Percentiles rank a stretch among this genome's conserved stretches.
Conservation (phyloP, 495 filamentous ascomycete genomes). For the Evansstolkia leycettana region DNA sequence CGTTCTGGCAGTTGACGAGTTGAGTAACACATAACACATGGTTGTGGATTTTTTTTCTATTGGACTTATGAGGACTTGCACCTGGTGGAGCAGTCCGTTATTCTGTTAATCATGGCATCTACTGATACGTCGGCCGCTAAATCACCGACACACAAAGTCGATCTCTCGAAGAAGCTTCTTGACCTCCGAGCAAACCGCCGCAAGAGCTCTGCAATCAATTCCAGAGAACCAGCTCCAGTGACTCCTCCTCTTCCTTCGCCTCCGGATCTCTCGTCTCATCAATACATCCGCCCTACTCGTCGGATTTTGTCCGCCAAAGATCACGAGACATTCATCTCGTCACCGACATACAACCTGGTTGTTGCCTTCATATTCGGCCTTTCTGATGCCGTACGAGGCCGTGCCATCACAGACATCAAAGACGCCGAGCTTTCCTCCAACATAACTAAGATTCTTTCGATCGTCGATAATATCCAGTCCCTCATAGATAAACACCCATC, state of each 20-base stretch:
- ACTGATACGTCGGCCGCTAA: background rate
- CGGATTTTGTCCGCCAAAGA: constrained; percentile 72
- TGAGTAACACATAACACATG: no score
- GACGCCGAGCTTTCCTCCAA: constrained; percentile 39
- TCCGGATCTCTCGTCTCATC: constrained; percentile 47
- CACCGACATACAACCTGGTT: constrained; percentile 65
- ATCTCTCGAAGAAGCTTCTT: constrained; percentile 51
- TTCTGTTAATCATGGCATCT: no score
- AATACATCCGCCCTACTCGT: constrained; percentile 53
- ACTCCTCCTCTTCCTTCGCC: constrained; percentile 62
- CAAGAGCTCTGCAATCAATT: constrained; percentile 36
- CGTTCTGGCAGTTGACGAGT: no score
- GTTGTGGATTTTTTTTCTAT: no score
- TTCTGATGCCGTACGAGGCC: constrained; percentile 68
- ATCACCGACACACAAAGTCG: constrained; percentile 32
- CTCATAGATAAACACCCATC: constrained; percentile 59
- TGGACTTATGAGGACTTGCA: no score
- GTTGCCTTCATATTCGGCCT: constrained; percentile 76
- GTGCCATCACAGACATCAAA: constrained; percentile 53
- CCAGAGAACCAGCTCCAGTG: constrained; percentile 53
- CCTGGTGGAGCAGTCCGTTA: no score
- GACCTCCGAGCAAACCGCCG: constrained; percentile 51
- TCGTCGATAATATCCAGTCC: constrained; percentile 55
- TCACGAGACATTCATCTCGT: constrained; percentile 69
- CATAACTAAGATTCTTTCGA: constrained; percentile 50